Conservation (phyloP, 352 stramenopile species). For the Thraustochytrium sp. region DNA sequence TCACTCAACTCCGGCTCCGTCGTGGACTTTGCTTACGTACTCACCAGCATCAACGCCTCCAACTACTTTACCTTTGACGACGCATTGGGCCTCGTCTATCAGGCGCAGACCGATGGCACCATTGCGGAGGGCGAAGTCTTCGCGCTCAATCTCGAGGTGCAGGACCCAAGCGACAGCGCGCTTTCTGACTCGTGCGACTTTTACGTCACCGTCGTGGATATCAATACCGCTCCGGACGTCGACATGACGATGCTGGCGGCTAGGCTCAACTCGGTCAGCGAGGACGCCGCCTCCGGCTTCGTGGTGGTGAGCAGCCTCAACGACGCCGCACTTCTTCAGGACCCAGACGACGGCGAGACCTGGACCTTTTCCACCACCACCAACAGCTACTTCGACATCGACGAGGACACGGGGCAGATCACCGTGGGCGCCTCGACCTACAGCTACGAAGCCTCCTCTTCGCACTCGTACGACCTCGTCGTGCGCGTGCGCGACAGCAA, state of each 20-base stretch:
- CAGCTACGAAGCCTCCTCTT: constrained; percentile 21
- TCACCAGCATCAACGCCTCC: neutral
- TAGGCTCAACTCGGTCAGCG: neutral
- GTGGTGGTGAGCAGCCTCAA: neutral
- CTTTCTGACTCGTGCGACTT: neutral
- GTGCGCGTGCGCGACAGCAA: constrained; percentile 4
- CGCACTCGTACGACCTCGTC: constrained; percentile 17
- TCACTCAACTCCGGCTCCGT: no score
- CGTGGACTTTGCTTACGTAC: neutral
- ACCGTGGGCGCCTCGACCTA: neutral
- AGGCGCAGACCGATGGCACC: neutral
- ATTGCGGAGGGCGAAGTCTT: neutral
- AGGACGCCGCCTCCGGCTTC: neutral
- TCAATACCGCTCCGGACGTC: neutral
- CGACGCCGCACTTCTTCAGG: neutral
- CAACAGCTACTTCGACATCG: constrained; percentile 12
- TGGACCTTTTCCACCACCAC: constrained; percentile 14
- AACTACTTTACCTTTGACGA: neutral
- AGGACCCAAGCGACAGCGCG: neutral
- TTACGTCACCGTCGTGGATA: neutral
- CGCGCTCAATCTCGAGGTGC: neutral
- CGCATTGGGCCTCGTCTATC: neutral
- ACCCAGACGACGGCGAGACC: neutral
- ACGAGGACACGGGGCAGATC: neutral
- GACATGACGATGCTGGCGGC: neutral